Evolutionary conservation across 768 basidiomycete genomes (phyloP).

Genomic region (Stropharia rugosoannulata): DNA sequence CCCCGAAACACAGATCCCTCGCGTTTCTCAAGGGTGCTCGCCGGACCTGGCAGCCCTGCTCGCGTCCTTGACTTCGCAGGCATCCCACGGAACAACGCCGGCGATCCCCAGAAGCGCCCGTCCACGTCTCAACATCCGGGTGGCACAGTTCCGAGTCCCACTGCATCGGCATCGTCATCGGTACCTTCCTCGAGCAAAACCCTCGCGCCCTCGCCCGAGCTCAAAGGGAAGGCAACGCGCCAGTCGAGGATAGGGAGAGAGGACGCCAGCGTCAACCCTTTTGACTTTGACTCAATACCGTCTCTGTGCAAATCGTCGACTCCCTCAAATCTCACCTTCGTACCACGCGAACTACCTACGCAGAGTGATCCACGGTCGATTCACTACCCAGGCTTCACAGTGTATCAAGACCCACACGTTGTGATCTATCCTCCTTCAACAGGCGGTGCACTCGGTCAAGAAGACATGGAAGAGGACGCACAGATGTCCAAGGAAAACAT

Average conservation of each 20-base stretch:
- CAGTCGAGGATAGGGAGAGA: background rate
- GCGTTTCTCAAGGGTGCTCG: slow-evolving; percentile 44
- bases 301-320: slow-evolving; percentile 14
- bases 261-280: background rate
- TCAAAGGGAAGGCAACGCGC: slow-evolving; percentile 14
- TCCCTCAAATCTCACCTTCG: slow-evolving; percentile 19
- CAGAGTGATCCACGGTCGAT: slow-evolving; percentile 50
- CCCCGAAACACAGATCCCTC: slow-evolving; percentile 32
- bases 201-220: slow-evolving; percentile 29
- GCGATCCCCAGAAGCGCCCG: slow-evolving; percentile 21
- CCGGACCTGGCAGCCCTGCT: slow-evolving; percentile 38
- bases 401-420: slow-evolving; percentile 49
- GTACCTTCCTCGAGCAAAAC: slow-evolving; percentile 18
- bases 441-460: background rate
- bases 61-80: slow-evolving; percentile 52
- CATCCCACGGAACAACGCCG: slow-evolving; percentile 26
- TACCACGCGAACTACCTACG: slow-evolving; percentile 39
- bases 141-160: slow-evolving; percentile 14
- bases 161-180: slow-evolving; percentile 21
- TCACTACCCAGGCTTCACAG: slow-evolving; percentile 68
- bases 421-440: slow-evolving; percentile 13
- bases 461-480: slow-evolving; percentile 6
- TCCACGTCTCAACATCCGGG: background rate
- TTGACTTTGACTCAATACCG: slow-evolving; percentile 5
- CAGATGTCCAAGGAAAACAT: slow-evolving; percentile 61